These are phyloP conservation scores for Erysimum pusillum DNA, from an alignment of 441 rosid genomes.

Conservation along the genomic window DNA sequence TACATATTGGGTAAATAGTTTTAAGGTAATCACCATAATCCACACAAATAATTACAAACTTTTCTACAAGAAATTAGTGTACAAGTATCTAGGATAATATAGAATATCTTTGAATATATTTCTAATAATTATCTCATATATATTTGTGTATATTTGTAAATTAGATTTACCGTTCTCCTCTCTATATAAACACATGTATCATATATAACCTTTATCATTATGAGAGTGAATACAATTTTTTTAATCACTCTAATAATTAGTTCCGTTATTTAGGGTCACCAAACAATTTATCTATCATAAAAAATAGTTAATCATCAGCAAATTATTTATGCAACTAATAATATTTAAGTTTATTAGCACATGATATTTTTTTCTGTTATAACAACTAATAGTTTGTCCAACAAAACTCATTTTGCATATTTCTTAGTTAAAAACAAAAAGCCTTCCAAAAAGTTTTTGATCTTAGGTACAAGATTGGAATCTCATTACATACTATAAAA, in stretches of 20 bases:
- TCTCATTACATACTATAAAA: background rate
- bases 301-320: background rate
- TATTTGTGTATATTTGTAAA: background rate
- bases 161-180: background rate
- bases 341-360: conserved; percentile 10
- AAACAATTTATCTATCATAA: conserved; percentile 30
- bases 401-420: conserved; percentile 1
- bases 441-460: background rate
- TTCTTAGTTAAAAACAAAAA: background rate
- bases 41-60: background rate
- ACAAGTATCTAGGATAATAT: background rate
- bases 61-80: background rate
- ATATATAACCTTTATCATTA: background rate
- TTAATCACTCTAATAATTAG: background rate
- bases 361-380: conserved; percentile 42
- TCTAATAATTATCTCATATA: background rate
- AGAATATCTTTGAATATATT: background rate
- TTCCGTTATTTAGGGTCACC: conserved; percentile 42
- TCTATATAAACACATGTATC: background rate
- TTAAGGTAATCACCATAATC: background rate
- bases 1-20: background rate
- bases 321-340: conserved; percentile 19
- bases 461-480: background rate
- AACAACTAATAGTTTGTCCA: conserved; percentile 32
- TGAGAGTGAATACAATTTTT: too few species aligned